phyloP scores from a whole-genome alignment of 306 rosid species.

The Heteromeles arbutifolia region DNA sequence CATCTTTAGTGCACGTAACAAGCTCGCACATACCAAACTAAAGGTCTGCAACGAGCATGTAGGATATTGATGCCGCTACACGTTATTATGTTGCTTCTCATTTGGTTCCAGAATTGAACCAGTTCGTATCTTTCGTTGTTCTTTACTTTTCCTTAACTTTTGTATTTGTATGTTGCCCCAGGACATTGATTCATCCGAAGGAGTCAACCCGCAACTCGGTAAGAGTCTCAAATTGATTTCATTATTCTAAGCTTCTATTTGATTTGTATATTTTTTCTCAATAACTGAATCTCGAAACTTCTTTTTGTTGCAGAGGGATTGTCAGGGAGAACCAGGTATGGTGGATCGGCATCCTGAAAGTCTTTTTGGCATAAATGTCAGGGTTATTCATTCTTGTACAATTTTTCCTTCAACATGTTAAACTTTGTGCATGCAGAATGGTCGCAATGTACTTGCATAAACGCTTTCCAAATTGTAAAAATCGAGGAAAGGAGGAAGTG shows the following conservation, averaged over 20 bases:
- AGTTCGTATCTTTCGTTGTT: not conserved
- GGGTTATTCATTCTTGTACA: conserved; percentile 2
- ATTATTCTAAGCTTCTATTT: conserved; percentile 9
- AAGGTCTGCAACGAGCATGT: not conserved
- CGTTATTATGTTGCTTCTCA: not conserved
- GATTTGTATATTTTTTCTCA: conserved; percentile 10
- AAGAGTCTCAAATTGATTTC: conserved; percentile 33
- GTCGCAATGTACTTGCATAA: conserved; percentile 46
- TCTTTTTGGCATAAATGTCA: not conserved
- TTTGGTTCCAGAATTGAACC: not conserved
- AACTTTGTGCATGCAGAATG: conserved; percentile 39
- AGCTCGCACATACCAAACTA: not conserved
- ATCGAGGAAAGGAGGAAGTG: conserved; percentile 29
- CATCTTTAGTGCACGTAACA: not conserved
- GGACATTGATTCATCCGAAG: conserved; percentile 39
- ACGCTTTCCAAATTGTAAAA: conserved; percentile 27
- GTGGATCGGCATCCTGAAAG: conserved; percentile 15
- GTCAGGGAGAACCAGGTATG: conserved; percentile 73
- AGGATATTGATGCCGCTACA: not conserved
- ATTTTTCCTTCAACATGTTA: conserved; percentile 6
- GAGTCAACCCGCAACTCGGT: conserved; percentile 30
- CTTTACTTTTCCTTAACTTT: not conserved
- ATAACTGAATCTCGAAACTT: conserved; percentile 19
- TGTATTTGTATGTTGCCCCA: conserved; percentile 14
- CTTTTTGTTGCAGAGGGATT: conserved; percentile 49